Conservation (phyloP, 176 grass and related monocot species). For the Elaeis guineensis region DNA sequence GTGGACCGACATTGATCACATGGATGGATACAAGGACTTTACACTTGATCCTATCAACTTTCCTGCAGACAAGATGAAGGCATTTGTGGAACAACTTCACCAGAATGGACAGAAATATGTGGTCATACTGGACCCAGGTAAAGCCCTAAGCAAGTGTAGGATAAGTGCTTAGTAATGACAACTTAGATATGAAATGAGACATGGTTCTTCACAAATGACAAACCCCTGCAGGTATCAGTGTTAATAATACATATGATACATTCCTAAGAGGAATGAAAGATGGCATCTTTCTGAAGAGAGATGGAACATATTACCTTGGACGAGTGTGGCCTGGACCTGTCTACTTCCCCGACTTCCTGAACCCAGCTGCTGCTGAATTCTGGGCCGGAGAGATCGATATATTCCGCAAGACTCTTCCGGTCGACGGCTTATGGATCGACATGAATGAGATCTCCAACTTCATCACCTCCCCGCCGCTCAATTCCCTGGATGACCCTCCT, state of each 20-base stretch:
- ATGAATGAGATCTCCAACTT: constrained; percentile 97
- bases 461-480: constrained; percentile 23
- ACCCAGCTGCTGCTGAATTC: constrained; percentile 44
- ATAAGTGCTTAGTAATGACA: too few species aligned
- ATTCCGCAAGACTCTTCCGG: constrained; percentile 55
- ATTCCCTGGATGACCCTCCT: constrained; percentile 57
- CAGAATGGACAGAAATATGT: constrained; percentile 77
- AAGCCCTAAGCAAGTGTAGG: not conserved
- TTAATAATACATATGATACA: constrained; percentile 44
- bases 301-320: constrained; percentile 56
- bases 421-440: constrained; percentile 89
- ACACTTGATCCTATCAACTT: constrained; percentile 73
- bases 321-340: constrained; percentile 70
- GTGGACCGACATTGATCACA: constrained; percentile 98
- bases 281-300: constrained; percentile 62
- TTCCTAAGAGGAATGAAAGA: constrained; percentile 42
- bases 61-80: constrained; percentile 30
- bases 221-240: constrained; percentile 45
- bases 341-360: constrained; percentile 79
- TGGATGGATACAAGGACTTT: constrained; percentile 81
- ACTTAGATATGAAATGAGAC: too few species aligned
- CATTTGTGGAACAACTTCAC: constrained; percentile 59
- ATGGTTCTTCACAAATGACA: too few species aligned
- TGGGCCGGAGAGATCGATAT: constrained; percentile 58
- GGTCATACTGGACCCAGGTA: constrained; percentile 72